These are phyloP conservation scores for Rhododendron simsii DNA, from an alignment of 148 eudicot genomes.

Conservation along the genomic window DNA sequence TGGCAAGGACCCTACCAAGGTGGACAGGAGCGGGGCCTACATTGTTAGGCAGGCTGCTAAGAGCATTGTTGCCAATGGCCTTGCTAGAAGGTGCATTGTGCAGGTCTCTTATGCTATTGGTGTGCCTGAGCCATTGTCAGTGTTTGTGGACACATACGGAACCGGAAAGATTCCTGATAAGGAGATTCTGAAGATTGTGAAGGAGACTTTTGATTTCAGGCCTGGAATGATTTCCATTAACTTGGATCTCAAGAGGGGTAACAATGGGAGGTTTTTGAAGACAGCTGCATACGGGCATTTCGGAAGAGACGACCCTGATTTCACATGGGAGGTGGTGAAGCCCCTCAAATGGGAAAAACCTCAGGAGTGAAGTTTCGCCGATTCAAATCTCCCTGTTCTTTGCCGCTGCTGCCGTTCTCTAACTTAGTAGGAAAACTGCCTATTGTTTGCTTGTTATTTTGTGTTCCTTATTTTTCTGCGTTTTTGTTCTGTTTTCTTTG, in stretches of 20 bases:
- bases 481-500: not conserved
- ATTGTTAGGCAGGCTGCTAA: slow-evolving; percentile 18
- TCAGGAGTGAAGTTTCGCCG: not conserved
- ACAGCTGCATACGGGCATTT: slow-evolving; percentile 15
- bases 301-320: slow-evolving; percentile 13
- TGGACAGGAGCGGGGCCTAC: slow-evolving; percentile 14
- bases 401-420: slow-evolving; percentile 4
- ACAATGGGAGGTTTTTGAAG: slow-evolving; percentile 12
- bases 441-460: slow-evolving; percentile 4
- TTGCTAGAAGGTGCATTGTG: slow-evolving; percentile 27
- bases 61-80: slow-evolving; percentile 22
- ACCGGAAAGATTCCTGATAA: slow-evolving; percentile 21
- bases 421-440: not conserved
- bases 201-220: slow-evolving; percentile 17
- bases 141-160: slow-evolving; percentile 26
- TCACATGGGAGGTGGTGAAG: slow-evolving; percentile 19
- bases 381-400: not conserved
- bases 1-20: slow-evolving; percentile 19
- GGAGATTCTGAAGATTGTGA: slow-evolving; percentile 19
- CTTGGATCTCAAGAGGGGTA: slow-evolving; percentile 15
- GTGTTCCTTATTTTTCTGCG: not conserved
- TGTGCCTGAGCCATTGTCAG: slow-evolving; percentile 27
- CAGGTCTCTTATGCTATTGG: slow-evolving; percentile 29
- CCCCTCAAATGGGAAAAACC: slow-evolving; percentile 16
- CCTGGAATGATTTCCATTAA: slow-evolving; percentile 15